Base-by-base conservation (phyloP, 164 flowering plant genomes). In the Pachysandra terminalis region DNA sequence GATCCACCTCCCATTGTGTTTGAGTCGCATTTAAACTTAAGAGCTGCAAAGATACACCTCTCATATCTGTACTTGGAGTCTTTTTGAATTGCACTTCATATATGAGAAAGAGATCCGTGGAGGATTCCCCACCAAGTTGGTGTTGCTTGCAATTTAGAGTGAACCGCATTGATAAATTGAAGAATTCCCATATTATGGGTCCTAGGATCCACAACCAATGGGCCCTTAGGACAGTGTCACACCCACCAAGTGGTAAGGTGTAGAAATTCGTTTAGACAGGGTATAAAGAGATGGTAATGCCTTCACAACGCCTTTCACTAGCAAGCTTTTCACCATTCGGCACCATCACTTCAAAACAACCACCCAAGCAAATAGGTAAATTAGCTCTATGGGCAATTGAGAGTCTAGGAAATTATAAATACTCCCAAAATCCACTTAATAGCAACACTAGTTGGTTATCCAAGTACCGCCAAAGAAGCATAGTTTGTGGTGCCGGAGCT, bases 111-210 rank as follows among this genome's bases (percentile, higher is more conserved):
- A 24, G 0, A 2, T 25, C 0, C 14, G n/a, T 40, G 27, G 59
- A 56, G 0, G 59, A 56, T 8, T 56, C 19, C 1, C 59, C 59
- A 16, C 3, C 13, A 13, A 56, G 59, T 2, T 56, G 59, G 9
- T 16, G 59, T 22, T 22, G 59, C 59, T 56, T 56, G 59, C 59
- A 14, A 16, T 23, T 56, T 13, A 56, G 27, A 22, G 26, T 56
- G 16, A 56, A 56, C 15, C 16, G 3, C 55, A 63, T 22, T 8
- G 28, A 48, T 26, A 21, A 40, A 6, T 61, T 37, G 24, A 26
- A 22, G 23, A n/a, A 61, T 37, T 61, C 64, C 53, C 51, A 61
- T 4, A 61, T 13, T 22, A 61, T 53, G 56, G 56, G 56, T 16
- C 56, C 56, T 19, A 53, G 56, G 4, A 23, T 53, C 23, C 56